phyloP scores from a whole-genome alignment of 2,329 filamentous ascomycete species.

The Colletotrichum musae region DNA sequence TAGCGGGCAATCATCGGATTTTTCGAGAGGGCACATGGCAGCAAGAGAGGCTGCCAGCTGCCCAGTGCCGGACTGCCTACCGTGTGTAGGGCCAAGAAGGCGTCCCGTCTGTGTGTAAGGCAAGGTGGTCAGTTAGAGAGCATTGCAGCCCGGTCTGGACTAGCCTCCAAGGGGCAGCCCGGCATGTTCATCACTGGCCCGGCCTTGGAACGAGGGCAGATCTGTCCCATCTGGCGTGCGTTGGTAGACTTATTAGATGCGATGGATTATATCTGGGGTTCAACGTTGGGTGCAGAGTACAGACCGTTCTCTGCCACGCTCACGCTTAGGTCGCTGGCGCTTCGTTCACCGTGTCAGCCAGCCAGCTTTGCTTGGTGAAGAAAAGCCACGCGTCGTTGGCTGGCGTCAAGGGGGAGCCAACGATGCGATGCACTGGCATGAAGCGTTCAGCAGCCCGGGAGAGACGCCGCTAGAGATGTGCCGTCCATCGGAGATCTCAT shows the following conservation, averaged over 20 bases:
- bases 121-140: not conserved
- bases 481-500: not conserved
- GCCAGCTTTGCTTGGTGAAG: conserved; percentile 10
- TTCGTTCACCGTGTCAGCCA: not conserved
- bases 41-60: conserved; percentile 28
- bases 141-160: conserved; percentile 3
- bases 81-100: conserved; percentile 10
- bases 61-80: conserved; percentile 22
- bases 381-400: conserved; percentile 20
- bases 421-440: not conserved
- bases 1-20: conserved; percentile 26
- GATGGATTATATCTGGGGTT: conserved; percentile 18
- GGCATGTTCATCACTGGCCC: conserved; percentile 23
- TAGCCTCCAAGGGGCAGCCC: conserved; percentile 39
- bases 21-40: conserved; percentile 8
- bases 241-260: conserved; percentile 16
- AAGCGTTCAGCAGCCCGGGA: not conserved
- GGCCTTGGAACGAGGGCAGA: conserved; percentile 19
- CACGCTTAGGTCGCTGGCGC: not conserved
- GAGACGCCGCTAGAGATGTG: conserved; percentile 16
- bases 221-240: conserved; percentile 18
- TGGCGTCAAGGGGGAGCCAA: conserved; percentile 9
- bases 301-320: conserved; percentile 8
- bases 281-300: conserved; percentile 21
- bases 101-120: conserved; percentile 34